Conservation (phyloP, 805 yeast species). For the Ogataea angusta region DNA sequence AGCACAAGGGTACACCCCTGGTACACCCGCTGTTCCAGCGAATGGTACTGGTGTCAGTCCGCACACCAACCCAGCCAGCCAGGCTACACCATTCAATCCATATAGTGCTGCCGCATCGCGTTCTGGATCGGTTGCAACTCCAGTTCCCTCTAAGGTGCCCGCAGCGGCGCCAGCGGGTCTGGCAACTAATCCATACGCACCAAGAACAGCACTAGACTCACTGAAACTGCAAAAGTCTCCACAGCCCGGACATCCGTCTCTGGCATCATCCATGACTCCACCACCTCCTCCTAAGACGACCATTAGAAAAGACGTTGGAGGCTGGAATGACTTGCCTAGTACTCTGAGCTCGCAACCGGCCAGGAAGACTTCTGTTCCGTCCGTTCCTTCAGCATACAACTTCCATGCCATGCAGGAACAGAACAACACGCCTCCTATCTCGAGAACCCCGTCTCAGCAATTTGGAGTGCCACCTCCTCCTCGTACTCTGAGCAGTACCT, state of each 20-base stretch:
- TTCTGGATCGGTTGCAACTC: conserved; percentile 18
- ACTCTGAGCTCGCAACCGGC: conserved; percentile 30
- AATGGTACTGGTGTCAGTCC: conserved; percentile 2
- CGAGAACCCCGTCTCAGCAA: conserved; percentile 31
- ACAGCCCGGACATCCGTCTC: conserved; percentile 9
- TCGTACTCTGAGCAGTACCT: conserved; percentile 20
- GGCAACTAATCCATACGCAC: conserved; percentile 33
- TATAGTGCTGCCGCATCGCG: conserved; percentile 8
- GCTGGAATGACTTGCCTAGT: conserved; percentile 71
- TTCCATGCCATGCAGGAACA: conserved; percentile 21
- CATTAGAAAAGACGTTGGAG: conserved; percentile 50
- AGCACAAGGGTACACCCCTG: background rate
- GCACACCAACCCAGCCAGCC: background rate
- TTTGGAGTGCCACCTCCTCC: conserved; percentile 33
- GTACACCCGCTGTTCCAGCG: conserved; percentile 14
- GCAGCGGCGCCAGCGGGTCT: conserved; percentile 4
- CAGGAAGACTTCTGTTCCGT: conserved; percentile 26
- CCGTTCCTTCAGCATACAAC: conserved; percentile 27
- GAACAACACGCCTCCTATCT: conserved; percentile 16
- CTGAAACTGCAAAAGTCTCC: conserved; percentile 25
- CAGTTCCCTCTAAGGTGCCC: conserved; percentile 5
- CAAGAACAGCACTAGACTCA: conserved; percentile 34
- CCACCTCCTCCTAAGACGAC: conserved; percentile 27
- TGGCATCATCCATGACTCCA: conserved; percentile 21
- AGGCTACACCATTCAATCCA: conserved; percentile 16